Conservation (phyloP, 495 filamentous ascomycete species). For the Talaromyces nanjingensis region DNA sequence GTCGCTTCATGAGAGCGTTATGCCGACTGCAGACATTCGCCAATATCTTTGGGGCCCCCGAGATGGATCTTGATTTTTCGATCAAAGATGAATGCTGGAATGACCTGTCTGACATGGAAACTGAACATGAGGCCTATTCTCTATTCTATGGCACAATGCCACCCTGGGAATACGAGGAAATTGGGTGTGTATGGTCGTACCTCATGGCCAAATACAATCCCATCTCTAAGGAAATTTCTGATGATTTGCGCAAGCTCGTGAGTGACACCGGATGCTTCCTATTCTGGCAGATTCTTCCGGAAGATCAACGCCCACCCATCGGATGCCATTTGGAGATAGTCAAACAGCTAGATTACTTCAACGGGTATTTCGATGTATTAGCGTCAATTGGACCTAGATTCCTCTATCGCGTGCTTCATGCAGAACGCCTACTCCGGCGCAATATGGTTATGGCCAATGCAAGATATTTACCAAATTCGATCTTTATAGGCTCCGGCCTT, state of each 20-base stretch:
- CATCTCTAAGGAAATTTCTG: conserved; percentile 12
- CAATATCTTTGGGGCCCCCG: conserved; percentile 11
- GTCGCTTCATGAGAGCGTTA: conserved; percentile 14
- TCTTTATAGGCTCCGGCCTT: conserved; percentile 4
- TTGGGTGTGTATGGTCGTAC: conserved; percentile 12
- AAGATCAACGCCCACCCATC: conserved; percentile 7
- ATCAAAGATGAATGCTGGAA: background rate
- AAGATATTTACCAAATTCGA: background rate
- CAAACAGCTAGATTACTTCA: background rate
- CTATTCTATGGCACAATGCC: conserved; percentile 15
- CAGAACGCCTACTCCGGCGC: conserved; percentile 8
- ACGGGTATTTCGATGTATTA: background rate
- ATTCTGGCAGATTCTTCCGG: conserved; percentile 5
- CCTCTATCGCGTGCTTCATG: conserved; percentile 11
- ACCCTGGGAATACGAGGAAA: conserved; percentile 17
- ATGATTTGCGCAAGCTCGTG: conserved; percentile 10
- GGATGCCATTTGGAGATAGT: conserved; percentile 9
- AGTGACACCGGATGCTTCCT: background rate
- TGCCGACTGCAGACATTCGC: conserved; percentile 14
- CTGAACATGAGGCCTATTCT: conserved; percentile 5
- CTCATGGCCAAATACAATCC: conserved; percentile 1
- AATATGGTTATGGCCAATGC: conserved; percentile 11
- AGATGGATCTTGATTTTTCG: background rate
- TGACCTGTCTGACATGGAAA: background rate
- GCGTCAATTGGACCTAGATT: conserved; percentile 1